Conservation (phyloP, 306 rosid species). For the Prunus persica region Prunus_persica_NCBIv2 NC_034010.1:20847501-20848000, state of each 20-base stretch:
- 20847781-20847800: not conserved
- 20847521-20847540: not conserved
- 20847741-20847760: not conserved
- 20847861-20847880: not conserved
- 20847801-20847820: not conserved
- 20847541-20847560: not conserved
- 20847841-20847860: not conserved
- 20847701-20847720: slow-evolving; percentile 1
- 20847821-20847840: not conserved
- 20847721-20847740: not conserved
- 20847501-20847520: not conserved
- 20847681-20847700: not conserved
- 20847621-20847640: not conserved
- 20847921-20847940: too few relatives aligned
- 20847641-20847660: not conserved
- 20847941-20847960: too few relatives aligned
- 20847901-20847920: too few relatives aligned
- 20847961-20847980: too few relatives aligned
- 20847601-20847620: not conserved
- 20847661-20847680: not conserved
- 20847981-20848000: too few relatives aligned
- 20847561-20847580: not conserved
- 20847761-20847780: not conserved
- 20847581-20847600: not conserved
- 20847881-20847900: not conserved